These are phyloP conservation scores for Rhodotorula sp. DNA, from an alignment of 1,284 basidiomycete genomes.

Conservation along the genomic window DNA sequence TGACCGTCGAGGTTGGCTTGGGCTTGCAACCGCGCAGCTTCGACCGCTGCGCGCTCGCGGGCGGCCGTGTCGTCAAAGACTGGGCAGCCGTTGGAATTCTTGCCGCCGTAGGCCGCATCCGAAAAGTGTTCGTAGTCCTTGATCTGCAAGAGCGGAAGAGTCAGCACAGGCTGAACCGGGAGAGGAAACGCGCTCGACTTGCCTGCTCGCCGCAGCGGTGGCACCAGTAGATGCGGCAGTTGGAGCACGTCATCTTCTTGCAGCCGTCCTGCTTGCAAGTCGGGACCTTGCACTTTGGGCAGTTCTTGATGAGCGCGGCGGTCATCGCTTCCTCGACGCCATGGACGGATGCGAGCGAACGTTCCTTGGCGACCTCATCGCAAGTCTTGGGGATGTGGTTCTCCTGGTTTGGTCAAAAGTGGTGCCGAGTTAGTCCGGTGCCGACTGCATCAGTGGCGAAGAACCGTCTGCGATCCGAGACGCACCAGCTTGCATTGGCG, in stretches of 20 bases:
- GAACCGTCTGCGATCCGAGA: no score
- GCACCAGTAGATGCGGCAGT: slow-evolving; percentile 24
- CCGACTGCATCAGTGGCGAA: neutral
- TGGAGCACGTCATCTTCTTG: slow-evolving; percentile 28
- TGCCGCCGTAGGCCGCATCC: neutral
- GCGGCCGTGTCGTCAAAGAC: slow-evolving; percentile 17
- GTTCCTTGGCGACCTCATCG: slow-evolving; percentile 39
- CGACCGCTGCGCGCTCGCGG: slow-evolving; percentile 11
- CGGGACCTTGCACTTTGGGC: slow-evolving; percentile 29
- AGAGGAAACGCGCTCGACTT: neutral
- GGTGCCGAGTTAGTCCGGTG: neutral
- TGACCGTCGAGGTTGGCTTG: slow-evolving; percentile 13
- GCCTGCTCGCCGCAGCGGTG: slow-evolving; percentile 21
- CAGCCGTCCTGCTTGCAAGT: slow-evolving; percentile 33
- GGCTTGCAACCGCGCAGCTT: slow-evolving; percentile 20
- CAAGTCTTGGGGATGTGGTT: slow-evolving; percentile 42
- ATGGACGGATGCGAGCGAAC: slow-evolving; percentile 28
- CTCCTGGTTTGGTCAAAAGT: slow-evolving; percentile 1
- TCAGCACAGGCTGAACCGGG: neutral
- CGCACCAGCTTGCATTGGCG: slow-evolving; percentile 41
- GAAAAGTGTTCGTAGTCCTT: slow-evolving; percentile 15
- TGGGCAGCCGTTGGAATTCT: neutral
- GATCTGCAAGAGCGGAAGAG: neutral
- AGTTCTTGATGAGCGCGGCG: slow-evolving; percentile 31
- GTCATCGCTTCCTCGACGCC: slow-evolving; percentile 38